phyloP scores from a whole-genome alignment of 108 stramenopile species.

The Nitzschia sp. region DNA sequence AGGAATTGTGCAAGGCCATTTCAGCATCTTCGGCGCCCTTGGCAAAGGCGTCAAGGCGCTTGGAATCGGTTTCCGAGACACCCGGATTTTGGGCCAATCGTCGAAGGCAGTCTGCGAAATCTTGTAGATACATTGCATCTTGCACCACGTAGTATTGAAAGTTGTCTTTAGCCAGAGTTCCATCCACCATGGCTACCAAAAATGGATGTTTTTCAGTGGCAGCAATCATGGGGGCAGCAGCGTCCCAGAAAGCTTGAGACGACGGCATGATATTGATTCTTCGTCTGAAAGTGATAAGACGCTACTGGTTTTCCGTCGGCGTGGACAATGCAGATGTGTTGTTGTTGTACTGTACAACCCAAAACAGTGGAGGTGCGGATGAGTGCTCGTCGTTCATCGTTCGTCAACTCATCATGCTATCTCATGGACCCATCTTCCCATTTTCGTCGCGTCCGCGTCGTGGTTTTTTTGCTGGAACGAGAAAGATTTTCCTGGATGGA shows the following conservation, averaged over 20 bases:
- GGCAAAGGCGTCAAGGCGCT: constrained; percentile 64
- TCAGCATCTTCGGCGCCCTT: constrained; percentile 74
- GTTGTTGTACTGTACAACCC: no score
- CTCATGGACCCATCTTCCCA: no score
- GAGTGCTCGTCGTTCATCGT: no score
- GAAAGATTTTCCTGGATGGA: no score
- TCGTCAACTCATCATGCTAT: no score
- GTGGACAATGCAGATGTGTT: no score
- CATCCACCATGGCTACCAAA: constrained; percentile 81
- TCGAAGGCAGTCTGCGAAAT: constrained; percentile 69
- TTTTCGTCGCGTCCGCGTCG: no score
- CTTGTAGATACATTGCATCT: constrained; percentile 75
- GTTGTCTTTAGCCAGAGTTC: constrained; percentile 53
- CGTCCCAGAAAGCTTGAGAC: constrained; percentile 74
- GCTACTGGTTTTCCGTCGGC: no score
- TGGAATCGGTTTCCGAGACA: constrained; percentile 29
- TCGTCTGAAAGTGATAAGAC: no score
- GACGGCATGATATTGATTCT: constrained; percentile 9
- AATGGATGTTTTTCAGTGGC: constrained; percentile 83
- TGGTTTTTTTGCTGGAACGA: no score
- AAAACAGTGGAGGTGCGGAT: no score
- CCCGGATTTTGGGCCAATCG: constrained; percentile 46
- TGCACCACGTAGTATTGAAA: constrained; percentile 84
- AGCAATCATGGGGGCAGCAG: constrained; percentile 54
- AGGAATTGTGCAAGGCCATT: constrained; percentile 66